Evolutionary conservation across 805 yeast species (phyloP).

Genomic region (Myxozyma nipponensis): DNA sequence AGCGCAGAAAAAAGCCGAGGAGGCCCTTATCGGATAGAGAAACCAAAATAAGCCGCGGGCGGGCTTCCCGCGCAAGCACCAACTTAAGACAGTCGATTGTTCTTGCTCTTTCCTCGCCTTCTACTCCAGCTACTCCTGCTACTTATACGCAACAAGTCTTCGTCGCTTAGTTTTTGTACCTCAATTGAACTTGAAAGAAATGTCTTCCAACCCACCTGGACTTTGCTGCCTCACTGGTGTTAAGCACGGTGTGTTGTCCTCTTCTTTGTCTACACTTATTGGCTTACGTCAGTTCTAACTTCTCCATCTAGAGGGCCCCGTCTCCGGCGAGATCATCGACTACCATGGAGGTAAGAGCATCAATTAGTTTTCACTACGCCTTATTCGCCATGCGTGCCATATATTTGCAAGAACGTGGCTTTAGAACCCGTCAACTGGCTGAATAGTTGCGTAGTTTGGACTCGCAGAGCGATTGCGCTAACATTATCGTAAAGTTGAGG

Average conservation of each 20-base stretch:
- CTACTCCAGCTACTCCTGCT: no score
- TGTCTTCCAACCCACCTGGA: constrained; percentile 28
- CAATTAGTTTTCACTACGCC: no score
- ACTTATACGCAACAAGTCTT: neutral
- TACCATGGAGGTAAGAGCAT: constrained; percentile 25
- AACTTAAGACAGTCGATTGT: no score
- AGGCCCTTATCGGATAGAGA: no score
- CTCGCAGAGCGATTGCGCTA: neutral
- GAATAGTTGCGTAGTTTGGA: constrained; percentile 1
- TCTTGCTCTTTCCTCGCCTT: no score
- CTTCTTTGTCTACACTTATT: no score
- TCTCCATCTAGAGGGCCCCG: constrained; percentile 16
- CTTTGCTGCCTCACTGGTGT: constrained; percentile 28
- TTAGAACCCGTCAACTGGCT: neutral
- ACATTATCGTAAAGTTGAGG: constrained; percentile 31
- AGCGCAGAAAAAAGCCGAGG: no score
- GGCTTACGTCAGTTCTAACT: neutral
- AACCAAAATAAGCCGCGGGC: no score
- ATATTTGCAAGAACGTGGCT: no score
- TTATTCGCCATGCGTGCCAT: no score
- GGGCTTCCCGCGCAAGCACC: no score
- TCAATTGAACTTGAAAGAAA: no score
- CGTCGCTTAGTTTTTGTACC: neutral
- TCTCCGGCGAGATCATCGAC: constrained; percentile 25
- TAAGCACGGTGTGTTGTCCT: constrained; percentile 21